A percentile compares a stretch with the other conserved stretches of the same genome.
Conservation (phyloP, 2,329 filamentous ascomycete species). For the Hirsutella thompsonii region DNA sequence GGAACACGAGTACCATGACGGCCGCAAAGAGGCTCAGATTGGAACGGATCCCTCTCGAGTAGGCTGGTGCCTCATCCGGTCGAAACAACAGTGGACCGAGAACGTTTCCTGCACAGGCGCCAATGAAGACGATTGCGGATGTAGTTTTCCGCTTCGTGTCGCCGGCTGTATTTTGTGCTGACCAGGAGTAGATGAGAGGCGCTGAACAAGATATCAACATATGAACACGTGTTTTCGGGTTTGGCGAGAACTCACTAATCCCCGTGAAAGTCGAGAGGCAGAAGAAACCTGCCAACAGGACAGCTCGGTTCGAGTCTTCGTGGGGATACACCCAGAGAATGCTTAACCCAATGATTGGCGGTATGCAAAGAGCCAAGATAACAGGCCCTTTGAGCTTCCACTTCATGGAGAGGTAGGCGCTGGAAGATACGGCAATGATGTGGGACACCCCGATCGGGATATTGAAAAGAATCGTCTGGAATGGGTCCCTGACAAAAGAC, state of each 20-base stretch:
- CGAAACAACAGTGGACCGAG: slow-evolving; percentile 53
- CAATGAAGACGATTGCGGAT: slow-evolving; percentile 51
- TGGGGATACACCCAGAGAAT: slow-evolving; percentile 39
- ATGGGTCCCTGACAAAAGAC: slow-evolving; percentile 43
- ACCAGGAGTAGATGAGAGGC: slow-evolving; percentile 48
- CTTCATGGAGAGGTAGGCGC: slow-evolving; percentile 40
- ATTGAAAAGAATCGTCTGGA: slow-evolving; percentile 46
- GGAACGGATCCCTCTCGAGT: slow-evolving; percentile 39
- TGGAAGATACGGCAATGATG: slow-evolving; percentile 42
- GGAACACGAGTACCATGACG: slow-evolving; percentile 37
- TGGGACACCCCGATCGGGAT: slow-evolving; percentile 48
- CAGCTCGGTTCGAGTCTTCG: slow-evolving; percentile 28
- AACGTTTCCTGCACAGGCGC: slow-evolving; percentile 53
- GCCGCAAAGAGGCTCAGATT: slow-evolving; percentile 49
- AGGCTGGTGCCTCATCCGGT: slow-evolving; percentile 28
- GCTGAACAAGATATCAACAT: slow-evolving; percentile 17
- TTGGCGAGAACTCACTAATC: slow-evolving; percentile 15
- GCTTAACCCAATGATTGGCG: slow-evolving; percentile 42
- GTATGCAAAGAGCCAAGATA: slow-evolving; percentile 39
- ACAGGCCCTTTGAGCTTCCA: slow-evolving; percentile 45
- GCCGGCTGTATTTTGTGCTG: slow-evolving; percentile 50
- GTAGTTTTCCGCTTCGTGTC: slow-evolving; percentile 59
- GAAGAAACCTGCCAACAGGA: slow-evolving; percentile 43
- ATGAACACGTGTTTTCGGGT: slow-evolving; percentile 2
- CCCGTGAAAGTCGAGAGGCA: slow-evolving; percentile 43